Percentiles rank a stretch among this genome's conserved stretches.
Evolutionary conservation across 345 rosid species (phyloP).

Genomic region (Camelina laxa): DNA sequence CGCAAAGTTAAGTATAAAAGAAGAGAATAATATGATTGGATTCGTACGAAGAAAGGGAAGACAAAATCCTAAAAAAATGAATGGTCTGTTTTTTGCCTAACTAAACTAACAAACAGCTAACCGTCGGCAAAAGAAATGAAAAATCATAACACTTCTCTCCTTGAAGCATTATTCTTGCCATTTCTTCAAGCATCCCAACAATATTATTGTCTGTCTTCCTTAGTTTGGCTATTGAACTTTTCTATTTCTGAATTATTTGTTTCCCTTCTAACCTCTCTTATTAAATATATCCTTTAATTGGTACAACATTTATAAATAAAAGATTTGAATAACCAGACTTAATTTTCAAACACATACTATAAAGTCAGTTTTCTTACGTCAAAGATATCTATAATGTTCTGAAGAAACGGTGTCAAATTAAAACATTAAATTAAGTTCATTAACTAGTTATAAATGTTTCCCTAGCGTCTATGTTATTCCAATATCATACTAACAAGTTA

Average conservation of each 20-base stretch:
- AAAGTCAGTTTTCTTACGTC: constrained; percentile 3
- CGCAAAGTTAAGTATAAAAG: constrained; percentile 31
- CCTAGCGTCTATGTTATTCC: neutral
- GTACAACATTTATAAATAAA: neutral
- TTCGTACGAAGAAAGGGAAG: neutral
- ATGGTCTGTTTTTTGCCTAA: neutral
- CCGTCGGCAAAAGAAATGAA: constrained; percentile 21
- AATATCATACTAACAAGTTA: neutral
- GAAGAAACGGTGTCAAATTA: neutral
- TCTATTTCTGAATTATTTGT: neutral
- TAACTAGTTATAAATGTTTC: neutral
- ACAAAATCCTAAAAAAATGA: neutral
- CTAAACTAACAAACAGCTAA: constrained; percentile 3
- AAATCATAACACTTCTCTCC: neutral
- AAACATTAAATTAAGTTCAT: neutral
- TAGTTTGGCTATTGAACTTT: neutral
- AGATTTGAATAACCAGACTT: neutral
- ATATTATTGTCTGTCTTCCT: neutral
- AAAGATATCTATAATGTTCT: neutral
- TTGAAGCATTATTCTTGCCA: constrained; percentile 39
- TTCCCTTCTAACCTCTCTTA: neutral
- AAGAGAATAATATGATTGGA: constrained; percentile 24
- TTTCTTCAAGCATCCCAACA: constrained; percentile 30
- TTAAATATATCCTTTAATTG: neutral
- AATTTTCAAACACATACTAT: neutral